Conservation (phyloP, 148 eudicot species). For the Rhododendron henanense region DNA sequence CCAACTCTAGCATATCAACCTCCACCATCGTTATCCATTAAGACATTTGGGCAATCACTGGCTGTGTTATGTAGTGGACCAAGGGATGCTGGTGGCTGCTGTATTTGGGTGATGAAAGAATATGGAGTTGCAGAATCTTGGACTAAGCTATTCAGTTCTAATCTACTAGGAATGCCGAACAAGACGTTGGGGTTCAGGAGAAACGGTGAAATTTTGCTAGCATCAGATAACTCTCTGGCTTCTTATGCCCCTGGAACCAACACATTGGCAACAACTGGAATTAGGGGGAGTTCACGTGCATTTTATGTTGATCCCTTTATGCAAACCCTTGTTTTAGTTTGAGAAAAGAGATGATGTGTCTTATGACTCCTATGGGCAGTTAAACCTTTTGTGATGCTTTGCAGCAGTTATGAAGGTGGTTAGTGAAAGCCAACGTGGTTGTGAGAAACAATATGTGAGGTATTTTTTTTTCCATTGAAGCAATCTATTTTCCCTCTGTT, state of each 20-base stretch:
- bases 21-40: neutral
- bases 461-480: neutral
- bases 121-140: conserved; percentile 30
- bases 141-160: conserved; percentile 16
- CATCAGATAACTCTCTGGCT: conserved; percentile 3
- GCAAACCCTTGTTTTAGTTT: neutral
- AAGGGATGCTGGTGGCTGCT: conserved; percentile 10
- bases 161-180: neutral
- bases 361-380: neutral
- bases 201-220: conserved; percentile 25
- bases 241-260: conserved; percentile 18
- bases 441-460: neutral
- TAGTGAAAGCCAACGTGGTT: neutral
- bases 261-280: conserved; percentile 8
- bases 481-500: neutral
- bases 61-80: conserved; percentile 10
- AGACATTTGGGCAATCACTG: neutral
- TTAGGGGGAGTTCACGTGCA: conserved; percentile 19
- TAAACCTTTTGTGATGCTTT: neutral
- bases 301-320: conserved; percentile 18
- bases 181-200: conserved; percentile 20
- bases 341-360: neutral
- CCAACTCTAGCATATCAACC: neutral
- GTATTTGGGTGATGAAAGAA: conserved; percentile 33
- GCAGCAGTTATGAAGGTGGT: neutral